A percentile compares a stretch with the other conserved stretches of the same genome.
These are phyloP conservation scores for Dunaliella sp. DNA, from an alignment of 139 green algal species.

Conservation along the genomic window DNA sequence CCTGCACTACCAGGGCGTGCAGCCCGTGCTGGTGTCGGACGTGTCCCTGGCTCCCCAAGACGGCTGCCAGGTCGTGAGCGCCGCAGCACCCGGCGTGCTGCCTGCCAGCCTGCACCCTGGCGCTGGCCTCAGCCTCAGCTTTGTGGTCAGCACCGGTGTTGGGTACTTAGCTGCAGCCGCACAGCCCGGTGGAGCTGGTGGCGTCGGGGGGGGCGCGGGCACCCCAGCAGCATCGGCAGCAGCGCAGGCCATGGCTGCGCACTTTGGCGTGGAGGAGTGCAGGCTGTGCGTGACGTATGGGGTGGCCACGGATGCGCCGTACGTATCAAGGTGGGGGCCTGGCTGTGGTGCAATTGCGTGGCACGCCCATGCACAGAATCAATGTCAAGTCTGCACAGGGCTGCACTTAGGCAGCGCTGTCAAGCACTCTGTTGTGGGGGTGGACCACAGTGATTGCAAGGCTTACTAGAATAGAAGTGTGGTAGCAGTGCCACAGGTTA, in stretches of 20 bases:
- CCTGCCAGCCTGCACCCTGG: not conserved
- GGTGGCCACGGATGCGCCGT: not conserved
- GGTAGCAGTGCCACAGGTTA: no score
- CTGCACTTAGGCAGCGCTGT: no score
- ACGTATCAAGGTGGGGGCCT: not conserved
- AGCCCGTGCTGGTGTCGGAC: not conserved
- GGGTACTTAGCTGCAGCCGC: not conserved
- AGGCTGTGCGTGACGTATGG: not conserved
- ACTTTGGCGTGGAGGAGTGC: not conserved
- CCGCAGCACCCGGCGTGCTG: not conserved
- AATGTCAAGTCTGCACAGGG: no score
- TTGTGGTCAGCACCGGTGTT: not conserved
- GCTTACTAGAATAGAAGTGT: no score
- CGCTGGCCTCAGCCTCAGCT: not conserved
- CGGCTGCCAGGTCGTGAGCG: not conserved
- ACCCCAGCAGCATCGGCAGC: no score
- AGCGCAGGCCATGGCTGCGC: not conserved
- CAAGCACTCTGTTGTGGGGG: no score
- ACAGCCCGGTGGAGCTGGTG: no score
- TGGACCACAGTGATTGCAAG: no score
- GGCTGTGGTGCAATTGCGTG: no score
- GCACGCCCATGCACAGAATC: no score
- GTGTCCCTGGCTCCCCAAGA: not conserved
- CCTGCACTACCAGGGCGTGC: not conserved
- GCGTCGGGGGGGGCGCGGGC: no score